Base-by-base conservation (phyloP, 192 early-diverging fungal genomes). In the Backusella sp. region DNA sequence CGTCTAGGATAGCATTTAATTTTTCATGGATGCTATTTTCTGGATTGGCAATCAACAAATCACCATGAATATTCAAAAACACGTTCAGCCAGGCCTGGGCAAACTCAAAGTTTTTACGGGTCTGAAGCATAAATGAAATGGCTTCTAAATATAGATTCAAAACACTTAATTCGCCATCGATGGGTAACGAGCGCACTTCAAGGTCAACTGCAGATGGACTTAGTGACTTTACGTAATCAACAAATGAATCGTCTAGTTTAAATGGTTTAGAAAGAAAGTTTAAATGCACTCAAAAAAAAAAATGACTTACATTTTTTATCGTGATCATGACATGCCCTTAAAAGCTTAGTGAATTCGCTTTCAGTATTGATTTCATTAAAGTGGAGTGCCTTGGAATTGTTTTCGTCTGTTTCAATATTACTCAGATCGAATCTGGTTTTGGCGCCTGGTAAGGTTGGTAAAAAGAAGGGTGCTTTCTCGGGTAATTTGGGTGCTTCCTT, bases 391-490 rank as follows among this genome's bases (percentile, higher is more conserved):
- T 81, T 83, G 4, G 84, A 82, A 17, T 62, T 11, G 37, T 82
- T 73, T 3, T 73, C 66, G 56, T 85, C 77, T n/a, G 85, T 82
- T 12, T 82, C 80, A 34, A 68, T 68, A 6, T 28, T 19, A 28
- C 23, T 49, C 2, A 71, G 26, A 17, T 62, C 65, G 15, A 87
- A 77, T 35, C 80, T 76, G 59, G 79, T 79, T 17, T 84, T 76
- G 46, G 87, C 88, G 62, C 92, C 95, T 32, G 90, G 82, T 4
- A 95, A 73, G 1, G 95, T 94, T 12, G 92, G 92, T 77, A 99
- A 82, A 84, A 99, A 98, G 88, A 99, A 99, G 28, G 97, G 96
- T 19, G 96, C 94, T 53, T 90, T 89, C 77, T 97, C 96, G 21
- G 95, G 94, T 14, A 88, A 87, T 78, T 96, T 94, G n/a, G 95